Base-by-base conservation (phyloP, 2,329 filamentous ascomycete genomes). In the Phialocephala sp. region DNA sequence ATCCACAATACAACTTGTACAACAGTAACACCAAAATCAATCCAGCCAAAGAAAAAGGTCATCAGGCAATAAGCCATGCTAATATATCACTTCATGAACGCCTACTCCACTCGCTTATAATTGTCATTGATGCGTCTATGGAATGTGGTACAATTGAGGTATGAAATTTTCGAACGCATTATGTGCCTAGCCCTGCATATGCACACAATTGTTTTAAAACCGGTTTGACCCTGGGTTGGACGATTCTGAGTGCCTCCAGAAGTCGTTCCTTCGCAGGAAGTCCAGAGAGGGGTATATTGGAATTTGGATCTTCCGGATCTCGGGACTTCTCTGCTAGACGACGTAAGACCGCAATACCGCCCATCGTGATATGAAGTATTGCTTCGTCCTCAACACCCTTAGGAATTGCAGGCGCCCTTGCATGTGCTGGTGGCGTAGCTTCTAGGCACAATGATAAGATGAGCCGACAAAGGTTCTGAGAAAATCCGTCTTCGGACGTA, bases 401-500 rank as follows among this genome's bases (percentile, higher is more conserved):
- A 1, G 70, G 67, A 37, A 67, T 62, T 22, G 66, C 59, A 11
- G 64, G 70, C 18, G 67, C 69, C 75, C 71, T 77, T 35, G 75
- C 74, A 18, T 81, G 79, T 39, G 81, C 80, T 63, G 89, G 69
- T 84, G 87, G 72, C 89, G 85, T 8, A 83, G 83, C 68, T 37
- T 75, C 74, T 15, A 72, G 60, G 61, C 89, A 91, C 2, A 97
- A 82, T 4, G 91, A 83, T 66, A 90, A 89, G 0, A 94, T 87
- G 24, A 97, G 83, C 24, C 89, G 86, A 64, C 94, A 86, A 8
- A 98, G 83, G 72, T 90, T 94, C 65, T 91, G 87, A 0, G 92
- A 90, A 77, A 97, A 95, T 0, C 91, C 92, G 72, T 96, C 93
- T 50, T 90, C 88, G 3, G 91, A 93, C 45, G 89, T 87, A 8